Evolutionary conservation across 805 yeast genomes (phyloP), one percentile per base, ranked within the genome.

Genomic region (Kuraishia molischiana): DNA sequence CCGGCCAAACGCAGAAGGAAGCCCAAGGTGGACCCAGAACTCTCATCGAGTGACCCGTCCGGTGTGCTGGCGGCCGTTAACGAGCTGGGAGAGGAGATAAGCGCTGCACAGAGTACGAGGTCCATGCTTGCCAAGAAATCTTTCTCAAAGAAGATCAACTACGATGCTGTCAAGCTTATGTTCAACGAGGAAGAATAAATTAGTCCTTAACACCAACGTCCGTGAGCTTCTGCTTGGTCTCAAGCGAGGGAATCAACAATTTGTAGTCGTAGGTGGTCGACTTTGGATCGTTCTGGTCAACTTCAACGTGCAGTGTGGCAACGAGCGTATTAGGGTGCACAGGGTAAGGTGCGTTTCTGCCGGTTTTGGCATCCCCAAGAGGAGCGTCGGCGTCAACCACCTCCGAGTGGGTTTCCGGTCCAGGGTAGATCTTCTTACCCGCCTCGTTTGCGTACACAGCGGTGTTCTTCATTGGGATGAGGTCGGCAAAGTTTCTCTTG

Each of bases 71-170:
- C 63, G 18, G 71, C 73, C 1, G 44, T 68, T 34, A 67, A 67
- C 36, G 71, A 63, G 17, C 54, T 67, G 24, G 68, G 63, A 18
- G 75, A 68, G 41, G 71, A 63, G 33, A 54, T 69, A 24, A 64
- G 84, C 2, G 85, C 95, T 0, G 85, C 83, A 2, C 94, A 82
- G 37, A 79, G 82, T 51, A 92, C 92, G 3, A 81, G 74, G 52
- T 75, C 68, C 39, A 77, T 86, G 83, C 54, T 90, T 29, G 73
- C 75, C 45, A 82, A 79, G 58, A 79, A 85, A 51, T 67, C 83
- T 5, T 78, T 81, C 46, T 85, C 96, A 20, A 83, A 80, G 61
- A 92, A 92, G 66, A 83, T 92, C 57, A 92, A 92, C 58, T 92
- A 92, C 56, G 78, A 72, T 35, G 87, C 90, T 4, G 73, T 90